These are phyloP conservation scores for Colletotrichum godetiae DNA, from an alignment of 2,329 filamentous ascomycete genomes.

Conservation along the genomic window DNA sequence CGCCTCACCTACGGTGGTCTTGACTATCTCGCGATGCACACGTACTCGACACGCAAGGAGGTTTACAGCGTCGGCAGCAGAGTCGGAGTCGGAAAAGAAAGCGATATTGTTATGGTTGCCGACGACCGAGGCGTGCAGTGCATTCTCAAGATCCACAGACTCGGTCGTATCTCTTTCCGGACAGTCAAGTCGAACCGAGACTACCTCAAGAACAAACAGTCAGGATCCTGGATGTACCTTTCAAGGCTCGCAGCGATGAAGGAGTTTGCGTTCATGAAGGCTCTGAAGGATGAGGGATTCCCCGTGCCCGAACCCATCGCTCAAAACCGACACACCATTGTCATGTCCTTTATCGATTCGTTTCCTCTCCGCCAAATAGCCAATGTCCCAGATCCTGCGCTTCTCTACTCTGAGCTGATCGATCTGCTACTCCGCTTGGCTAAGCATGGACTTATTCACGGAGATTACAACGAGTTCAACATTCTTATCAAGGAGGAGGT, in stretches of 20 bases:
- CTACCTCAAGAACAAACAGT: conserved; percentile 84
- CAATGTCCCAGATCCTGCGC: conserved; percentile 82
- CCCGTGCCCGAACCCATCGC: conserved; percentile 88
- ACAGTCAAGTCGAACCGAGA: conserved; percentile 96
- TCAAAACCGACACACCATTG: conserved; percentile 93
- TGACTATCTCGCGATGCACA: conserved; percentile 96
- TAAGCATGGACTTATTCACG: conserved; percentile 90
- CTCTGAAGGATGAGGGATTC: conserved; percentile 84
- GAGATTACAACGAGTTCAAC: conserved; percentile 99
- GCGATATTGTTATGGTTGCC: conserved; percentile 94
- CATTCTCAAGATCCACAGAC: conserved; percentile 94
- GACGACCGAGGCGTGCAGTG: conserved; percentile 80
- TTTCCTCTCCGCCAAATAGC: conserved; percentile 92
- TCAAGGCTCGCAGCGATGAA: conserved; percentile 92
- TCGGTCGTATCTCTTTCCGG: conserved; percentile 96
- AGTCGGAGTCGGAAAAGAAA: conserved; percentile 97
- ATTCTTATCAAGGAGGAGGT: conserved; percentile 87
- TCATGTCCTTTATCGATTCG: conserved; percentile 94
- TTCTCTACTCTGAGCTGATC: conserved; percentile 93
- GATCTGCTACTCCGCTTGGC: conserved; percentile 86
- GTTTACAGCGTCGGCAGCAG: conserved; percentile 95
- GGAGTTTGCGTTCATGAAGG: conserved; percentile 95
- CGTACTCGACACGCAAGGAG: conserved; percentile 81
- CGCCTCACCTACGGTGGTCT: conserved; percentile 95
- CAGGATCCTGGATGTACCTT: conserved; percentile 98